Conservation (phyloP, 192 early-diverging fungal species). For the Coemansia sp. region DNA sequence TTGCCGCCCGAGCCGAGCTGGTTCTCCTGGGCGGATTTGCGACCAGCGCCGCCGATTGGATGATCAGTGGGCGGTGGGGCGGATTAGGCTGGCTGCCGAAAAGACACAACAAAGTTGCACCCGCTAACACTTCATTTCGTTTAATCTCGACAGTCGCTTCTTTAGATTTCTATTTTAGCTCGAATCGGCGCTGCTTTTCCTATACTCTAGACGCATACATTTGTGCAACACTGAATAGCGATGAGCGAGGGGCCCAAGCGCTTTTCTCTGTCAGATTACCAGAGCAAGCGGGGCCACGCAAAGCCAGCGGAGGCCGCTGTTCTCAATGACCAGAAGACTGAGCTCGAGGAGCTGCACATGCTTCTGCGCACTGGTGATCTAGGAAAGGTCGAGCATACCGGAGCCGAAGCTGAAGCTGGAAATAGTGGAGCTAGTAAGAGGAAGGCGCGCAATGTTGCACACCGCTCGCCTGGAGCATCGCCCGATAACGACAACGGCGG, state of each 20-base stretch:
- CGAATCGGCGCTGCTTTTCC: background rate
- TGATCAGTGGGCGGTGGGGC: background rate
- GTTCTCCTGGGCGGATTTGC: background rate
- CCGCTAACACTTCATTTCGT: background rate
- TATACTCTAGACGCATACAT: background rate
- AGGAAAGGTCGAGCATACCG: background rate
- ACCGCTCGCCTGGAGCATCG: slow-evolving; percentile 46
- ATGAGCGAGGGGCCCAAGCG: slow-evolving; percentile 54
- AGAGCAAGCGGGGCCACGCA: slow-evolving; percentile 43
- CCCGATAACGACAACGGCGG: slow-evolving; percentile 14
- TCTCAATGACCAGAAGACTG: slow-evolving; percentile 31
- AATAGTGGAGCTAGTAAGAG: background rate
- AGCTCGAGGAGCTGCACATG: slow-evolving; percentile 55
- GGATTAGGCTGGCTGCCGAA: no score
- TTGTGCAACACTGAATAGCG: background rate
- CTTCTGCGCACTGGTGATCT: slow-evolving; percentile 37
- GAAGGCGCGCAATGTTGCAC: slow-evolving; percentile 9
- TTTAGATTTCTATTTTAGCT: background rate
- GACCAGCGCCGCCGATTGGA: background rate
- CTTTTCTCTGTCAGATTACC: slow-evolving; percentile 53
- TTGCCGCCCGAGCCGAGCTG: background rate
- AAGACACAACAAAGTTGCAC: background rate
- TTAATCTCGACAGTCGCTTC: background rate
- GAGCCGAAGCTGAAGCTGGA: background rate
- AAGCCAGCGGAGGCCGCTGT: slow-evolving; percentile 24